Evolutionary conservation across 2,329 filamentous ascomycete species (phyloP), one percentile per base, ranked within the genome.

Genomic region (Penicillium glabrum): DNA sequence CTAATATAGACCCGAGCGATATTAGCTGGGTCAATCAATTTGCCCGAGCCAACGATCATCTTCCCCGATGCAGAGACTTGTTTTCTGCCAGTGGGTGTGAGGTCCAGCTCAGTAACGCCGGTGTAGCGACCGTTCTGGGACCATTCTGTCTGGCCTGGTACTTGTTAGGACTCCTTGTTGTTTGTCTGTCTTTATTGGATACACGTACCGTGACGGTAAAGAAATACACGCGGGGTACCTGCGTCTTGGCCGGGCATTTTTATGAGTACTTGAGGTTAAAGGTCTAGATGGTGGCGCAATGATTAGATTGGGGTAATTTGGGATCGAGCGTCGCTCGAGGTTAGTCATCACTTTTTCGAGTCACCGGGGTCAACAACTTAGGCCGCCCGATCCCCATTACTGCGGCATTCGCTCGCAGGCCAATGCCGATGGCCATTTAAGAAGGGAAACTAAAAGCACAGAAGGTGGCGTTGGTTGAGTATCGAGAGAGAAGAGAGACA

Each of bases 1-100:
- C 80, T 83, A 48, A 82, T 73, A 46, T 76, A 83, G 37, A 84
- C 72, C 46, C 75, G 77, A 5, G 74, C 75, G 10, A 85, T 60
- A 35, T 75, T 77, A 19, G 68, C 54, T 0, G 82, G 80, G 64
- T 85, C 80, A 57, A 86, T 77, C 35, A 85, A 69, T 62, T 79
- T 82, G 26, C 76, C 77, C 1, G 69, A 19, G 1, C 83, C 83
- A 31, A 85, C 80, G 13, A 84, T 75, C 14, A 74, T 72, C 47
- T 69, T 67, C 21, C 75, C 77, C 5, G 80, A 79, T 11, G 70
- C 70, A 11, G 62, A 66, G 56, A 84, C 79, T 67, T 83, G 81
- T 51, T 73, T 63, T 51, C 69, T 59, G 60, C 80, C 80, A 29
- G 68, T 58, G 7, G 64, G 56, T 1, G 77, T 79, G 23, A 82